These are phyloP conservation scores for Aspergillus calidoustus DNA, from an alignment of 2,329 filamentous ascomycete genomes.

Conservation along the genomic window DNA sequence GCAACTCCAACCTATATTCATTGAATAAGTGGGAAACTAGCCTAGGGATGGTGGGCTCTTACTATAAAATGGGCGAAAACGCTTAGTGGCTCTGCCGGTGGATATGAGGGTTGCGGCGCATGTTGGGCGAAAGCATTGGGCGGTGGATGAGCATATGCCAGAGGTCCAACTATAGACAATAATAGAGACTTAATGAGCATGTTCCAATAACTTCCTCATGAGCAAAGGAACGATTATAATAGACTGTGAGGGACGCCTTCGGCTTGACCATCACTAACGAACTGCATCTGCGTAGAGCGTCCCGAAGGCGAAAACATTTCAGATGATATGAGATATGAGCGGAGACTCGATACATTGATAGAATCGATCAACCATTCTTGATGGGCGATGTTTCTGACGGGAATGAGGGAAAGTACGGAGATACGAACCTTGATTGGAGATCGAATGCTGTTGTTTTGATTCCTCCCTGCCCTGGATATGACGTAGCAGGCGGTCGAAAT, in stretches of 20 bases:
- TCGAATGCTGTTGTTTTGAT: conserved; percentile 11
- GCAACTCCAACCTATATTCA: conserved; percentile 31
- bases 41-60: conserved; percentile 11
- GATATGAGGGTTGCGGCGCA: conserved; percentile 4
- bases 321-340: neutral
- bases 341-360: neutral
- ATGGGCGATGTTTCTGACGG: neutral
- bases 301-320: neutral
- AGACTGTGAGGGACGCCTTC: neutral
- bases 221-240: neutral
- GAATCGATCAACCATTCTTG: neutral
- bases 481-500: conserved; percentile 23
- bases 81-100: conserved; percentile 25
- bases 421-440: conserved; percentile 9
- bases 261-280: neutral
- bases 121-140: conserved; percentile 12
- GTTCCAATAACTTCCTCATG: neutral
- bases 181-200: conserved; percentile 3
- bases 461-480: conserved; percentile 24
- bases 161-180: conserved; percentile 1
- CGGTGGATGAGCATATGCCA: conserved; percentile 5
- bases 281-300: neutral
- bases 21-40: neutral
- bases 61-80: conserved; percentile 45
- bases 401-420: conserved; percentile 3